Base-by-base conservation (phyloP, 176 grass and related monocot genomes). In the Metroxylon sagu region DNA sequence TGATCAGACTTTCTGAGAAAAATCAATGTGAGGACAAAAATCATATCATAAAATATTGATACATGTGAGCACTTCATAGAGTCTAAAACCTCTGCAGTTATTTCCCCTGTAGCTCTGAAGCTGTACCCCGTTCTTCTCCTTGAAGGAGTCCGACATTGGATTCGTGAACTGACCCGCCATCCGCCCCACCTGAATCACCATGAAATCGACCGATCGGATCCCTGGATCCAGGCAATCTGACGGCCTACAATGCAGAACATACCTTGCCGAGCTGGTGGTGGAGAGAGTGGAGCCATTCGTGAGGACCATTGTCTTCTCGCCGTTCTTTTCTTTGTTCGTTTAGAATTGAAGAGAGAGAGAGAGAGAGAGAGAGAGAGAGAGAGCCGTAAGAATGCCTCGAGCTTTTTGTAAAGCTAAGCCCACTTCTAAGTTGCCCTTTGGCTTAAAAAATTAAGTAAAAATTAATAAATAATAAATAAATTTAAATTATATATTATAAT, bases 131-230 rank as follows among this genome's bases (percentile, higher is more conserved):
- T 90, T 60, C 61, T 65, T 73, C 72, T 82, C 87, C 65, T 96
- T 87, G n/a, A 96, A 80, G 3, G 29, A 0, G 0, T 87, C 87
- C 3, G 92, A 96, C 60, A 83, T 75, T 1, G 92, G 92, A 65
- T 96, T 96, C 56, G 92, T 87, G 56, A 96, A 96, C 71, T 96
- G 92, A 1, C 87, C 92, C 14, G 92, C 92, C 86, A 96, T 96
- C 65, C 92, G 75, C 56, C 92, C 92, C 23, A 90, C 86, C 92
- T 90, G 43, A 2, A 3, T 3, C 48, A 75, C 21, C 0, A 23
- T 1, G 1, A 0, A 23, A 67, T 16, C 27, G 2, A 58, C 1
- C 56, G 19, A 4, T 58, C 25, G 21, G 25, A 7, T 26, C 14
- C 56, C 26, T 14, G 16, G 56, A 58, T 58, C 21, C 21, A 1